These are phyloP conservation scores for Xylariaceae sp. DNA, from an alignment of 2,329 filamentous ascomycete species.

Conservation along the genomic window DNA sequence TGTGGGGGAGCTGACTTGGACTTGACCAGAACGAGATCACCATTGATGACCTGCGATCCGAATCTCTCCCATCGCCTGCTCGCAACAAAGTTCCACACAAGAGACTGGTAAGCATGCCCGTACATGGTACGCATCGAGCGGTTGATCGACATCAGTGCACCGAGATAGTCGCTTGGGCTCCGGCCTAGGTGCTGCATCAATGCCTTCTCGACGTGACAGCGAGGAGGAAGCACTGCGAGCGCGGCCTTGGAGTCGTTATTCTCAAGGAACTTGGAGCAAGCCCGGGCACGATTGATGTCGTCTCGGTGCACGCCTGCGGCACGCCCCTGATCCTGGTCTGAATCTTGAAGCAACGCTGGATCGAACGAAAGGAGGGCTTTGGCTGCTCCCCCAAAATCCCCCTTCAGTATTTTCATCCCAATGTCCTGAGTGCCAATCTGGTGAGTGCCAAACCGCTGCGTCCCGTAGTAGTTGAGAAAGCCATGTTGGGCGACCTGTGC, in stretches of 20 bases:
- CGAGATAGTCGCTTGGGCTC: constrained; percentile 62
- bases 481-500: constrained; percentile 65
- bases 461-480: constrained; percentile 96
- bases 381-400: constrained; percentile 75
- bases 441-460: constrained; percentile 95
- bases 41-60: constrained; percentile 69
- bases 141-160: constrained; percentile 74
- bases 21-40: constrained; percentile 69
- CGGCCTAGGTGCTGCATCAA: constrained; percentile 72
- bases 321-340: constrained; percentile 33
- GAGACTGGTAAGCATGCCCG: constrained; percentile 91
- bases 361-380: constrained; percentile 71
- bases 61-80: constrained; percentile 74
- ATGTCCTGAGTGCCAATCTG: constrained; percentile 78
- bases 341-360: constrained; percentile 50
- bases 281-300: constrained; percentile 71
- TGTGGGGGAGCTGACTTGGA: constrained; percentile 29
- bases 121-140: constrained; percentile 88
- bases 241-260: constrained; percentile 55
- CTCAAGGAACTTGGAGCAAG: constrained; percentile 67
- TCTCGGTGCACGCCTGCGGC: constrained; percentile 55
- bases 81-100: constrained; percentile 85
- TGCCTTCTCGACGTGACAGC: constrained; percentile 73
- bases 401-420: constrained; percentile 76
- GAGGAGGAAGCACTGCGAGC: constrained; percentile 64